Evolutionary conservation across 2,329 filamentous ascomycete species (phyloP), one percentile per base, ranked within the genome.

Genomic region (Claviceps pusilla): DNA sequence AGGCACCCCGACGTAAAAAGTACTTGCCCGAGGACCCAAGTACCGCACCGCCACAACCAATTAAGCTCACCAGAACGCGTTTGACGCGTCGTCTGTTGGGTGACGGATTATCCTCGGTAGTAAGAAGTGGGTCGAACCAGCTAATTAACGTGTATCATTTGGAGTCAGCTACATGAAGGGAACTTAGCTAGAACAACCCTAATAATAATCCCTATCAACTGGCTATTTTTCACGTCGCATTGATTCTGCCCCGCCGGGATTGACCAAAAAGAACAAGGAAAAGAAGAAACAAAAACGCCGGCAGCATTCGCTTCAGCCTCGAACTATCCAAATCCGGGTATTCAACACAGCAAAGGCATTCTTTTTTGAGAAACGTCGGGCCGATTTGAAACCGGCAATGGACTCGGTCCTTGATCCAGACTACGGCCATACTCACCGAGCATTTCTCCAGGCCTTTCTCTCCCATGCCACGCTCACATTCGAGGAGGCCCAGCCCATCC

Each of bases 391-490:
- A 29, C 37, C 9, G 28, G 53, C 42, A 6, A 65, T 62, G 59
- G 59, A 68, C 41, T 63, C 64, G 19, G 61, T 66, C 19, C 50
- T 70, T 11, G 63, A 63, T 3, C 58, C 59, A 0, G 66, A 69
- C 28, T 80, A 78, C 63, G 65, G 67, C 54, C 74, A 94, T 65
- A 77, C 76, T 57, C 87, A 96, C 66, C 84, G 89, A 55, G 90
- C 91, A 9, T 95, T 98, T 64, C 75, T 97, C 0, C 93, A 98
- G 69, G 87, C 87, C 50, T 83, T 98, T 60, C 76, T 96, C 68
- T 82, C 87, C 3, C 82, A 84, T 51, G 86, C 87, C 28, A 81
- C 82, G 48, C 76, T 97, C 67, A 94, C 87, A 0, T 80, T 86
- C 58, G 75, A 81, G 53, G 82, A 94, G 62, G 83, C 84, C 12